Evolutionary conservation across 345 rosid genomes (phyloP).

Genomic region (Trapa bicornis): DNA sequence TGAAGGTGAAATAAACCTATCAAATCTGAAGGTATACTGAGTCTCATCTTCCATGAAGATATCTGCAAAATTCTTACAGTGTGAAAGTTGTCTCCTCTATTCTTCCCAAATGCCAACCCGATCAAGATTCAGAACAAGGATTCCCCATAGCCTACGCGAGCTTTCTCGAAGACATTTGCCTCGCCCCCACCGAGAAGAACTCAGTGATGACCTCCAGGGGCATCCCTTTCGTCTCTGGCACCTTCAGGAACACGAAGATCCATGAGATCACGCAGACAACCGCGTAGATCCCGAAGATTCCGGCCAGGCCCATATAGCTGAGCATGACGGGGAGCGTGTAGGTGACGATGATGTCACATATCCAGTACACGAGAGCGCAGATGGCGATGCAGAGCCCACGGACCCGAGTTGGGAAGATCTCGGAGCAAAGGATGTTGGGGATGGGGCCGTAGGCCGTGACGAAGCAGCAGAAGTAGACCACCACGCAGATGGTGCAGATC

Average conservation of each 20-base stretch:
- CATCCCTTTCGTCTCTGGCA: conserved; percentile 98
- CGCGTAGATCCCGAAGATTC: conserved; percentile 65
- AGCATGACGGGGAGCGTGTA: conserved; percentile 86
- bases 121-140: too few species aligned
- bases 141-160: background rate
- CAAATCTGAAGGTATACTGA: background rate
- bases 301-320: conserved; percentile 59
- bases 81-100: background rate
- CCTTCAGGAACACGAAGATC: conserved; percentile 79
- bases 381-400: conserved; percentile 97
- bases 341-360: conserved; percentile 71
- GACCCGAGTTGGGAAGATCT: conserved; percentile 94
- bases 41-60: background rate
- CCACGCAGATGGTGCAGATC: conserved; percentile 64
- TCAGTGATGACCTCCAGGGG: conserved; percentile 96
- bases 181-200: conserved; percentile 87
- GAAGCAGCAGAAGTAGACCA: conserved; percentile 82
- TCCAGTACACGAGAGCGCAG: conserved; percentile 82
- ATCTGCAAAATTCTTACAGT: background rate
- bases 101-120: background rate
- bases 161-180: conserved; percentile 22
- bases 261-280: conserved; percentile 67
- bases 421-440: conserved; percentile 92
- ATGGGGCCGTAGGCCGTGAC: conserved; percentile 82
- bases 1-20: too few species aligned